Percentiles rank a stretch among this genome's conserved stretches.
Conservation (phyloP, 495 filamentous ascomycete genomes). For the Wilcoxina mikolae region DNA sequence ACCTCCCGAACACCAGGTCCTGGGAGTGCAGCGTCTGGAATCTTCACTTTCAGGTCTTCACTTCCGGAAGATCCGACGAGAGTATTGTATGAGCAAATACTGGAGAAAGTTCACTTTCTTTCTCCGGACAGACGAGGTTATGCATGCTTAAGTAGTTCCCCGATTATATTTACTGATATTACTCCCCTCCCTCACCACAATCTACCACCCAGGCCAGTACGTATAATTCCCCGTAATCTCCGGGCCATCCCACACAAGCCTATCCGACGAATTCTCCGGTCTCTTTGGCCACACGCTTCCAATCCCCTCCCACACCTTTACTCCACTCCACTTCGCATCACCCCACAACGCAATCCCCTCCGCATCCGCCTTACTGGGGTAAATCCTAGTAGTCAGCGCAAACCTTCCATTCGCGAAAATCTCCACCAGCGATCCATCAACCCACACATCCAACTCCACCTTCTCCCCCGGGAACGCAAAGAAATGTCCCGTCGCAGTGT, state of each 20-base stretch:
- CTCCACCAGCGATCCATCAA: slow-evolving; percentile 33
- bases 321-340: slow-evolving; percentile 7
- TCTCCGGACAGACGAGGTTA: too few relatives aligned
- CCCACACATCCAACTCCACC: slow-evolving; percentile 27
- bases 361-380: slow-evolving; percentile 34
- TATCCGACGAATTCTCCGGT: slow-evolving; percentile 12
- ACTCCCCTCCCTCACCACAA: not conserved
- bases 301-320: slow-evolving; percentile 9
- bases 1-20: too few relatives aligned
- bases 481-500: slow-evolving; percentile 1
- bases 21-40: too few relatives aligned
- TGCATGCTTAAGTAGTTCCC: not conserved
- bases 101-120: not conserved
- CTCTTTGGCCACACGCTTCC: slow-evolving; percentile 13
- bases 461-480: slow-evolving; percentile 11
- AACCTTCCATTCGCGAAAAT: slow-evolving; percentile 34
- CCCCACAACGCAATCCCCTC: slow-evolving; percentile 30
- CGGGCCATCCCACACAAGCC: slow-evolving; percentile 10
- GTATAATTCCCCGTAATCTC: not conserved
- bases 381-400: slow-evolving; percentile 27
- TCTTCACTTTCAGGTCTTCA: too few relatives aligned
- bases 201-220: not conserved
- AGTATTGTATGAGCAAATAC: too few relatives aligned
- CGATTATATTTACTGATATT: not conserved
- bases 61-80: too few relatives aligned